Evolutionary conservation across 2,329 filamentous ascomycete species (phyloP).

Genomic region (Colletotrichum endophyticum): DNA sequence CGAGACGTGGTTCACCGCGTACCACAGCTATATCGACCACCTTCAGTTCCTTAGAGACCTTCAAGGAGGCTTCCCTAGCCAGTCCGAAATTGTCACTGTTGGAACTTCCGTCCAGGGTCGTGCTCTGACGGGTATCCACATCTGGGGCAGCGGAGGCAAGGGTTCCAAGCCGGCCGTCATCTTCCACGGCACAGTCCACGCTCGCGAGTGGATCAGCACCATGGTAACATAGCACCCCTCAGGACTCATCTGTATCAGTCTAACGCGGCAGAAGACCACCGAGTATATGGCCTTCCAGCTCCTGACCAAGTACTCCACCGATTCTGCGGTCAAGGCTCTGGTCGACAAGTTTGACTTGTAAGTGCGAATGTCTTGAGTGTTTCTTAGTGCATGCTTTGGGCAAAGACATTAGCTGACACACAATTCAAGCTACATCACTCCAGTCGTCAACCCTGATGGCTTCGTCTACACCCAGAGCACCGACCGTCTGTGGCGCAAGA

Average conservation of each 20-base stretch:
- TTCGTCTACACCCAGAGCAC: slow-evolving; percentile 51
- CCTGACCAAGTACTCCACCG: slow-evolving; percentile 40
- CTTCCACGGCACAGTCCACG: slow-evolving; percentile 57
- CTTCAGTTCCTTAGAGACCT: slow-evolving; percentile 51
- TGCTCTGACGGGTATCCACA: slow-evolving; percentile 65
- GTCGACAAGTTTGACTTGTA: slow-evolving; percentile 61
- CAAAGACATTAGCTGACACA: fast-evolving
- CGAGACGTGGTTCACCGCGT: slow-evolving; percentile 55
- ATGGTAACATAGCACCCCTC: slow-evolving; percentile 48
- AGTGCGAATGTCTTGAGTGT: not conserved
- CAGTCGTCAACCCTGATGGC: slow-evolving; percentile 54
- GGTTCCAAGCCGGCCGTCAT: slow-evolving; percentile 56
- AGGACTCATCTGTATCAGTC: fast-evolving
- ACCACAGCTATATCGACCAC: slow-evolving; percentile 58
- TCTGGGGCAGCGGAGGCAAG: slow-evolving; percentile 52
- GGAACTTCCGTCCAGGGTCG: slow-evolving; percentile 53
- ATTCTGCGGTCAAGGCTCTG: slow-evolving; percentile 40
- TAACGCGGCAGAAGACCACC: slow-evolving; percentile 36
- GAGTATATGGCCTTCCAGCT: slow-evolving; percentile 54
- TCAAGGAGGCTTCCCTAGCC: slow-evolving; percentile 40
- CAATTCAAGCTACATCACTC: slow-evolving; percentile 49
- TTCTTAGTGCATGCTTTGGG: fast-evolving
- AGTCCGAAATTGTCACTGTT: slow-evolving; percentile 52
- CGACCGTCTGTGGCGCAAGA: slow-evolving; percentile 59
- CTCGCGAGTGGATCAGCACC: slow-evolving; percentile 59